phyloP scores from a whole-genome alignment of 139 green algal species.

The Haematococcus sp. region DNA sequence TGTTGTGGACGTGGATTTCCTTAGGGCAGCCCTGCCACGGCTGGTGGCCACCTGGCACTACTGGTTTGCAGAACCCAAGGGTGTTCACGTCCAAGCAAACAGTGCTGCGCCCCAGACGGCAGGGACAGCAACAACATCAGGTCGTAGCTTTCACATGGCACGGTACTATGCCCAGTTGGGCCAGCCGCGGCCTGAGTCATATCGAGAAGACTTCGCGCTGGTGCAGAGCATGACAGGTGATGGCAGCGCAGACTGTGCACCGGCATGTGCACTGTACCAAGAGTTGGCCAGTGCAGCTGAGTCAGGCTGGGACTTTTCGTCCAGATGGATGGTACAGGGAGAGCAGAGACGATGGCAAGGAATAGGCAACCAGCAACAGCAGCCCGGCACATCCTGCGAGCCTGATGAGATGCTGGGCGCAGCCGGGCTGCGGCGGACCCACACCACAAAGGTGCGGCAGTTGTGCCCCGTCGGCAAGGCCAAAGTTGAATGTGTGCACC shows the following conservation, averaged over 20 bases:
- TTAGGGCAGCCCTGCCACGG: constrained; percentile 50
- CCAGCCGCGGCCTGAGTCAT: constrained; percentile 83
- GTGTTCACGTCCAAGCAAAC: constrained; percentile 27
- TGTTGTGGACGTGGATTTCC: constrained; percentile 9
- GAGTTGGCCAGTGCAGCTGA: constrained; percentile 87
- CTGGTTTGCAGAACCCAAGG: constrained; percentile 61
- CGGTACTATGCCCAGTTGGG: constrained; percentile 80
- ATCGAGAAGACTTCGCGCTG: constrained; percentile 11
- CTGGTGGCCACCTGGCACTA: constrained; percentile 75
- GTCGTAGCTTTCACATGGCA: constrained; percentile 2
- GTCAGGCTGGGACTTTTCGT: constrained; percentile 93
- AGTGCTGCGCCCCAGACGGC: not conserved
- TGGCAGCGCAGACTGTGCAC: not conserved
- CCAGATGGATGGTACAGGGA: constrained; percentile 1
- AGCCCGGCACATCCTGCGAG: no score
- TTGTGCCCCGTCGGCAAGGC: no score
- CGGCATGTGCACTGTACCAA: constrained; percentile 49
- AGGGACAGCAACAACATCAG: constrained; percentile 14
- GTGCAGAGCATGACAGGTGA: no score
- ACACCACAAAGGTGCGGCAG: constrained; percentile 72
- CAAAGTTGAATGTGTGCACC: no score
- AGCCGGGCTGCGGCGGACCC: constrained; percentile 49
- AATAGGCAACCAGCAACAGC: constrained; percentile 21
- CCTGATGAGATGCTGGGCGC: constrained; percentile 56
- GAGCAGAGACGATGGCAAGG: constrained; percentile 43